These are phyloP conservation scores for Paraphaeosphaeria sporulosa DNA, from an alignment of 2,329 filamentous ascomycete genomes.

Conservation along the genomic window DNA sequence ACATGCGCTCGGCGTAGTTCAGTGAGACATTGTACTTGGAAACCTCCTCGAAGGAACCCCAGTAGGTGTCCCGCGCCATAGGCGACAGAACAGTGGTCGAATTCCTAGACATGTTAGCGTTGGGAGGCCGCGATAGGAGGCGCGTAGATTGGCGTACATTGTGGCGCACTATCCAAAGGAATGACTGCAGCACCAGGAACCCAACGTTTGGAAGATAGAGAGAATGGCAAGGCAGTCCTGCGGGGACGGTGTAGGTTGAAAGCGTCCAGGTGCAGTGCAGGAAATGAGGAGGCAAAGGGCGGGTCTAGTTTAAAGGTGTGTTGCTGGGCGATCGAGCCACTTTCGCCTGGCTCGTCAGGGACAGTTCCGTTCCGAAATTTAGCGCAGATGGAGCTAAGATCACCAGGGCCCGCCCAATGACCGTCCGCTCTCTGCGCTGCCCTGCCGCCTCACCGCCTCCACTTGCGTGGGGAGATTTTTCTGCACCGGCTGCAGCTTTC, in stretches of 20 bases:
- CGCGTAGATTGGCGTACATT: slow-evolving; percentile 31
- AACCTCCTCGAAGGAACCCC: slow-evolving; percentile 71
- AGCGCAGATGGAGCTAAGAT: background rate
- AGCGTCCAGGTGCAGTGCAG: slow-evolving; percentile 26
- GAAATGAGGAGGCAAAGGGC: slow-evolving; percentile 32
- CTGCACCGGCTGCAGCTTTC: slow-evolving; percentile 12
- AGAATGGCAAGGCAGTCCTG: slow-evolving; percentile 30
- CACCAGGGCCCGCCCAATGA: background rate
- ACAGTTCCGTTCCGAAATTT: slow-evolving; percentile 27
- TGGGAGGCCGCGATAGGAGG: slow-evolving; percentile 19
- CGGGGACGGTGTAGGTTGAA: slow-evolving; percentile 16
- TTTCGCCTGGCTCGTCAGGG: slow-evolving; percentile 31
- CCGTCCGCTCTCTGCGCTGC: slow-evolving; percentile 5
- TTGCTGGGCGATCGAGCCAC: slow-evolving; percentile 33
- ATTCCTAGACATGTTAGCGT: slow-evolving; percentile 44
- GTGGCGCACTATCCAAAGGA: slow-evolving; percentile 25
- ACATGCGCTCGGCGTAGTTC: slow-evolving; percentile 85
- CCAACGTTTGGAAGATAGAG: background rate
- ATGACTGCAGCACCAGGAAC: background rate
- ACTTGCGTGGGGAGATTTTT: slow-evolving; percentile 20
- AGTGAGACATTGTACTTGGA: slow-evolving; percentile 81
- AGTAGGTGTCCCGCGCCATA: slow-evolving; percentile 64
- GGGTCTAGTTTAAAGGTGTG: slow-evolving; percentile 39
- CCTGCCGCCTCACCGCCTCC: slow-evolving; percentile 16
- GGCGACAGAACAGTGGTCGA: slow-evolving; percentile 44